Evolutionary conservation across 306 rosid genomes (phyloP).

Genomic region (Vigna mungo): DNA sequence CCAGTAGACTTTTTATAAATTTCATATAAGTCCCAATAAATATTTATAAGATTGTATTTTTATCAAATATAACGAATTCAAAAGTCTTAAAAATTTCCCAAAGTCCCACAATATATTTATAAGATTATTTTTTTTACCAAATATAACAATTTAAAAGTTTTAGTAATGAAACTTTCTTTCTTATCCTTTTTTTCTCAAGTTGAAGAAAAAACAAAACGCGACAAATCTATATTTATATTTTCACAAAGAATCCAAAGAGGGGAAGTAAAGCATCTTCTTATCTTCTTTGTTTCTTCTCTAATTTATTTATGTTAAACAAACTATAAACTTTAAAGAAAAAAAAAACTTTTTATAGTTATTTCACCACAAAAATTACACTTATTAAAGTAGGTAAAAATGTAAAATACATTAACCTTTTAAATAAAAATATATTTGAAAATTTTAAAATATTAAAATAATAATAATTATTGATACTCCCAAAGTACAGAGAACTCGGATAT

Average conservation of each 20-base stretch:
- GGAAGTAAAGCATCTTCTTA: not conserved
- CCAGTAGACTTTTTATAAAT: no score
- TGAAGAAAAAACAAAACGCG: not conserved
- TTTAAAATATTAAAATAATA: not conserved
- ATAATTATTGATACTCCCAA: not conserved
- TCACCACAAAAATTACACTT: not conserved
- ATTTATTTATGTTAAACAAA: not conserved
- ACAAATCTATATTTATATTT: not conserved
- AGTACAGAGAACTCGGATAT: no score
- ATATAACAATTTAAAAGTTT: no score
- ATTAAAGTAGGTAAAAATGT: not conserved
- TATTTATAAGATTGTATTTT: no score
- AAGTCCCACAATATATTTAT: no score
- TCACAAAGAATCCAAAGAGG: not conserved
- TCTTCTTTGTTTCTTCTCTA: not conserved
- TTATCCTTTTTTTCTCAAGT: not conserved
- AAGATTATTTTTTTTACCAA: no score
- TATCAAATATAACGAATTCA: no score
- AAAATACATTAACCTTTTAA: not conserved
- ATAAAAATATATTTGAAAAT: not conserved
- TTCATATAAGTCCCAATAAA: no score
- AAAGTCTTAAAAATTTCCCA: no score
- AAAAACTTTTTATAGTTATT: not conserved
- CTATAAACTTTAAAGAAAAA: not conserved
- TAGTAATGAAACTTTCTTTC: not conserved